Percentiles rank a stretch among this genome's conserved stretches.
These are phyloP conservation scores for Populus nigra DNA, from an alignment of 345 rosid species.

Conservation along the genomic window DNA sequence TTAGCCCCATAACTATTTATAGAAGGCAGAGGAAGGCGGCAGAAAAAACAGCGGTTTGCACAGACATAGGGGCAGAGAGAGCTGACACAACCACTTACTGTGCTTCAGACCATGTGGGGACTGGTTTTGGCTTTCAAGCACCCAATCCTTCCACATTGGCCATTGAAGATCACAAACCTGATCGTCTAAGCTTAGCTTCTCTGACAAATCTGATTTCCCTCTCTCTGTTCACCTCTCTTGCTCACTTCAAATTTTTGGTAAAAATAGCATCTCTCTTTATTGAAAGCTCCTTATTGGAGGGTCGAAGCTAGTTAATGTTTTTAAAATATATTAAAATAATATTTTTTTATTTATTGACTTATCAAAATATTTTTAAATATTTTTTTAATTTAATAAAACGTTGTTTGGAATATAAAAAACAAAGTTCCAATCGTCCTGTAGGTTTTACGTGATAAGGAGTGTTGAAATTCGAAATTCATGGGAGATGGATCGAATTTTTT, in stretches of 20 bases:
- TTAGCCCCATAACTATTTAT: constrained; percentile 35
- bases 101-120: constrained; percentile 33
- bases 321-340: no score
- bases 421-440: neutral
- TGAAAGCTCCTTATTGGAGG: constrained; percentile 3
- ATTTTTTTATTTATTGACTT: no score
- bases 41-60: constrained; percentile 11
- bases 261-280: neutral
- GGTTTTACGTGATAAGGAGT: neutral
- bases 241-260: neutral
- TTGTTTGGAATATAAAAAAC: no score
- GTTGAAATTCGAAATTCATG: neutral
- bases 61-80: neutral
- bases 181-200: constrained; percentile 27
- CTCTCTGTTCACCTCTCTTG: neutral
- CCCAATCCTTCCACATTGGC: constrained; percentile 36
- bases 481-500: neutral
- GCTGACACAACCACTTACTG: neutral
- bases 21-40: constrained; percentile 27
- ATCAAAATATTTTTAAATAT: no score
- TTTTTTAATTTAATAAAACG: no score
- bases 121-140: constrained; percentile 28
- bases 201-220: constrained; percentile 20
- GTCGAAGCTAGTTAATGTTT: neutral
- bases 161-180: constrained; percentile 23